Evolutionary conservation across 2,329 filamentous ascomycete genomes (phyloP).

Genomic region (Achaetomium macrosporum): DNA sequence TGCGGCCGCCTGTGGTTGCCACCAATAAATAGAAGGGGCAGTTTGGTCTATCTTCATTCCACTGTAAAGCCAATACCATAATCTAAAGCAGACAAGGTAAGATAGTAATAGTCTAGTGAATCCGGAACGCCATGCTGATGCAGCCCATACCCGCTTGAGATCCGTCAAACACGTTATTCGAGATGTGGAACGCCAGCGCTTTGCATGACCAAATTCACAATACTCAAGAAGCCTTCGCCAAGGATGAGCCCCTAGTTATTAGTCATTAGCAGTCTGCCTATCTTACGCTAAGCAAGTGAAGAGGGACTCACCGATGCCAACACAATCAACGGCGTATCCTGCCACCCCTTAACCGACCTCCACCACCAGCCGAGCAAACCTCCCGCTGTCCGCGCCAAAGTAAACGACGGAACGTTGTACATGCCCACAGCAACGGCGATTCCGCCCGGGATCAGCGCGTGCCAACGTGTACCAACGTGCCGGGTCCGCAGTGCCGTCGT

Average conservation of each 20-base stretch:
- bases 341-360: conserved; percentile 46
- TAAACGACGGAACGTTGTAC: conserved; percentile 97
- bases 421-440: conserved; percentile 95
- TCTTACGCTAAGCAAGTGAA: background rate
- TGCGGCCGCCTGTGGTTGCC: background rate
- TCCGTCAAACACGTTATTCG: background rate
- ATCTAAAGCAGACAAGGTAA: too few relatives aligned
- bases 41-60: background rate
- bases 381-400: conserved; percentile 77
- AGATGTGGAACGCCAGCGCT: conserved; percentile 25
- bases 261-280: background rate
- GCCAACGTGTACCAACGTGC: conserved; percentile 54
- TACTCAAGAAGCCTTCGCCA: conserved; percentile 86
- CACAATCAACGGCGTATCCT: conserved; percentile 78
- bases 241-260: conserved; percentile 69
- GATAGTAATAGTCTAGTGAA: background rate
- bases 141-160: background rate
- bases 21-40: background rate
- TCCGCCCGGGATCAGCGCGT: conserved; percentile 75
- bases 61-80: too few relatives aligned
- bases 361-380: conserved; percentile 74
- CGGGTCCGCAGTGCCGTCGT: conserved; percentile 67
- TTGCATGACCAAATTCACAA: conserved; percentile 79
- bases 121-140: background rate
- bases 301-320: conserved; percentile 58